These are phyloP conservation scores for Fomitopsis betulina DNA, from an alignment of 1,284 basidiomycete species.

Conservation along the genomic window DNA sequence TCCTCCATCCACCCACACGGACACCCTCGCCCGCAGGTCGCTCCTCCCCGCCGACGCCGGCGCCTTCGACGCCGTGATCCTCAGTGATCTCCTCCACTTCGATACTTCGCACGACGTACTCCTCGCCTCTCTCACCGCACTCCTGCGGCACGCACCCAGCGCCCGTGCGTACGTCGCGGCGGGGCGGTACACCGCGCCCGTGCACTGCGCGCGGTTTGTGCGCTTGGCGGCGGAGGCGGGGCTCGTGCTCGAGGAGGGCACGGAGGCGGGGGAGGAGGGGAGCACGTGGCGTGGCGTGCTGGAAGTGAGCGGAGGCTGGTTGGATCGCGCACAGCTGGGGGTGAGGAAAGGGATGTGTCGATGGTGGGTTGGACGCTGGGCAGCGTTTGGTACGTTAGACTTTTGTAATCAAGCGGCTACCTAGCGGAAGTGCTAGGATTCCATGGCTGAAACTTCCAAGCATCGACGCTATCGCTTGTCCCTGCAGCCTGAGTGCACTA, in stretches of 20 bases:
- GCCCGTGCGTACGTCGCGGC: slow-evolving; percentile 56
- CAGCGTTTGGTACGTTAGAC: neutral
- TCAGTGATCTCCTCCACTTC: slow-evolving; percentile 71
- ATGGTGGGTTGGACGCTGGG: slow-evolving; percentile 56
- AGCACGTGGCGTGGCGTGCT: slow-evolving; percentile 45
- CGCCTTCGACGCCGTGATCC: slow-evolving; percentile 52
- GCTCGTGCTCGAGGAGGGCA: slow-evolving; percentile 41
- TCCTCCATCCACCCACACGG: slow-evolving; percentile 6
- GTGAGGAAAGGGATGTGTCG: slow-evolving; percentile 53
- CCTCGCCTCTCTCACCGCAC: slow-evolving; percentile 40
- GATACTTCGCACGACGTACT: slow-evolving; percentile 55
- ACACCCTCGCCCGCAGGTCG: neutral
- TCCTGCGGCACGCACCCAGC: slow-evolving; percentile 39
- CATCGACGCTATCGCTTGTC: no score
- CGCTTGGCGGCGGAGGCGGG: slow-evolving; percentile 35
- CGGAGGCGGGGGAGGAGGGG: slow-evolving; percentile 23
- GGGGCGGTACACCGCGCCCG: slow-evolving; percentile 54
- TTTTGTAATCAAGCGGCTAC: no score
- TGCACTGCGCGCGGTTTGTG: slow-evolving; percentile 55
- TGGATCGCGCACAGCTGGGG: slow-evolving; percentile 43
- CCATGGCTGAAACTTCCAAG: no score
- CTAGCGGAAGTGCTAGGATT: no score
- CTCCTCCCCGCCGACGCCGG: neutral
- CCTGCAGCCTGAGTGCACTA: no score
- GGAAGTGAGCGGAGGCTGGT: slow-evolving; percentile 31